These are phyloP conservation scores for Penicillium rolfsii DNA, from an alignment of 2,329 filamentous ascomycete genomes.

Conservation along the genomic window DNA sequence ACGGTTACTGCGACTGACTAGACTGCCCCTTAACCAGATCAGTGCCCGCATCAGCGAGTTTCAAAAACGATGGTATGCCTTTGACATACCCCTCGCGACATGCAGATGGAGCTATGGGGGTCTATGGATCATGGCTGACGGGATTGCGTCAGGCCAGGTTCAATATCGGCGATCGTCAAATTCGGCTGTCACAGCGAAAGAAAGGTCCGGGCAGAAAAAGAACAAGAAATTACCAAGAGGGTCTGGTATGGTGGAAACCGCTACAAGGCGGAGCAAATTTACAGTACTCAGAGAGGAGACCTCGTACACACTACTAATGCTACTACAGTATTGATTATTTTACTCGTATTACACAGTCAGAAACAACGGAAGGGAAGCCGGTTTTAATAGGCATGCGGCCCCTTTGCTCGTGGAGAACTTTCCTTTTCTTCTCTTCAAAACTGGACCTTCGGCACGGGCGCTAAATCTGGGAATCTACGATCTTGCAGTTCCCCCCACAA, in stretches of 20 bases:
- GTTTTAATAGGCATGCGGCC: constrained; percentile 15
- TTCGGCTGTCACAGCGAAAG: not conserved
- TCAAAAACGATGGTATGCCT: not conserved
- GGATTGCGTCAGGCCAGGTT: constrained; percentile 5
- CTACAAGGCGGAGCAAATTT: constrained; percentile 19
- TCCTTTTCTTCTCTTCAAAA: not conserved
- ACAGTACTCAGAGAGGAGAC: not conserved
- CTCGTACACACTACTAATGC: not conserved
- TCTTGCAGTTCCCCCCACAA: not conserved
- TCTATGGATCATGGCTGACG: not conserved
- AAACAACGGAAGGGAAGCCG: constrained; percentile 9
- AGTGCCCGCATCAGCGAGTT: not conserved
- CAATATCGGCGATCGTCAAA: constrained; percentile 6
- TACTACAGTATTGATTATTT: not conserved
- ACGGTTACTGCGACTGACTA: not conserved
- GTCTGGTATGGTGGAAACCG: not conserved
- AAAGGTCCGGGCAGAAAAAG: constrained; percentile 10
- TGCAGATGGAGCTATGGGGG: not conserved
- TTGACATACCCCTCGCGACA: not conserved
- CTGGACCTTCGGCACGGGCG: not conserved
- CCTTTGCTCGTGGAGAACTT: constrained; percentile 5
- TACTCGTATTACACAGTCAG: constrained; percentile 19
- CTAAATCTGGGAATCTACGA: not conserved
- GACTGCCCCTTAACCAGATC: not conserved
- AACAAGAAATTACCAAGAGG: constrained; percentile 1